Conservation (phyloP, 1,139 yeast genomes). For the Scheffersomyces parashehatae region DNA sequence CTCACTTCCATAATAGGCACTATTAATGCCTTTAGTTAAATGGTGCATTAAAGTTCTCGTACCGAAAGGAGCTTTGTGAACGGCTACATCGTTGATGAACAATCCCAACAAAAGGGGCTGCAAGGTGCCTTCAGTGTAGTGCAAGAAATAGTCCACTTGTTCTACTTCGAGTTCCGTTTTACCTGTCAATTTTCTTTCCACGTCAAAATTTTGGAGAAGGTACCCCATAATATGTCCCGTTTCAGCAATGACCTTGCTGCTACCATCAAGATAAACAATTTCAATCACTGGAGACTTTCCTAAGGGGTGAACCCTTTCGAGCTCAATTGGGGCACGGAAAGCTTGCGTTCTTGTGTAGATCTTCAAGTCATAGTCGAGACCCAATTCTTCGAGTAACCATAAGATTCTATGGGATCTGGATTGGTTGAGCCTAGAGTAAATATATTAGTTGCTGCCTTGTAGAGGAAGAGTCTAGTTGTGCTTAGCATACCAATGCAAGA, state of each 20-base stretch:
- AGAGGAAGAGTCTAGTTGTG: not conserved
- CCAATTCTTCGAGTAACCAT: conserved; percentile 41
- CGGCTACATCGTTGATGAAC: conserved; percentile 29
- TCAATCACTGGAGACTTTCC: conserved; percentile 46
- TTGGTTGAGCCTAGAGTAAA: conserved; percentile 28
- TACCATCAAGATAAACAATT: conserved; percentile 24
- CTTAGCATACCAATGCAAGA: conserved; percentile 23
- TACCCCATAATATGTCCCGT: conserved; percentile 39
- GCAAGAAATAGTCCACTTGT: conserved; percentile 35
- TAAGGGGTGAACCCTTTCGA: conserved; percentile 36
- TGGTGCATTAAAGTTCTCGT: conserved; percentile 22
- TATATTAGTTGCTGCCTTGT: conserved; percentile 3
- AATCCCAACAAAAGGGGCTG: conserved; percentile 35
- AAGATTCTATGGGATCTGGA: conserved; percentile 42
- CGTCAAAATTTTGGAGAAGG: conserved; percentile 31
- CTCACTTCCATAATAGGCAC: conserved; percentile 28
- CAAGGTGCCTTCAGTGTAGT: conserved; percentile 42
- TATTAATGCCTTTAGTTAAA: conserved; percentile 27
- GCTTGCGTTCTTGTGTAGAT: conserved; percentile 26
- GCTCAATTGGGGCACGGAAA: conserved; percentile 38
- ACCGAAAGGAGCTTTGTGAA: conserved; percentile 32
- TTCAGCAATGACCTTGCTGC: conserved; percentile 30
- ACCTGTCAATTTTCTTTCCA: conserved; percentile 25
- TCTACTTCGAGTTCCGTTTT: conserved; percentile 24
- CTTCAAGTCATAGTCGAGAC: conserved; percentile 36